These are phyloP conservation scores for Fusarium sp. DNA, from an alignment of 2,329 filamentous ascomycete genomes.

Conservation along the genomic window DNA sequence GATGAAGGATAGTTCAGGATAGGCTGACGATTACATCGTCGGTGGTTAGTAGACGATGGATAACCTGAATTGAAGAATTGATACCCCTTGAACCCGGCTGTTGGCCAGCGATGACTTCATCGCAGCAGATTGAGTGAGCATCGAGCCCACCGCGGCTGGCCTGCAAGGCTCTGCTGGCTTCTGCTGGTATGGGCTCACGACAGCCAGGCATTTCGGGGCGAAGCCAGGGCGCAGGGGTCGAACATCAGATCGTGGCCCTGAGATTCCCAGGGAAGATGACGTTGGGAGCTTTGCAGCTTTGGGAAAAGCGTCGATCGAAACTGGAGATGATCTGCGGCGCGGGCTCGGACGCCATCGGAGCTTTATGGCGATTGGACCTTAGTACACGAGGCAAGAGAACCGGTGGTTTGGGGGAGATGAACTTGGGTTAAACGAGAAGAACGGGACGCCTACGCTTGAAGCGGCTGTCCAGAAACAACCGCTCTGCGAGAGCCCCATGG, in stretches of 20 bases:
- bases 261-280: constrained; percentile 35
- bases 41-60: constrained; percentile 1
- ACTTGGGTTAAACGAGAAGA: constrained; percentile 18
- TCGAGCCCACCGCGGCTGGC: constrained; percentile 5
- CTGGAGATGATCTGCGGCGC: constrained; percentile 48
- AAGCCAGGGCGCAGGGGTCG: constrained; percentile 33
- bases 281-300: constrained; percentile 37
- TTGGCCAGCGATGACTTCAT: constrained; percentile 41
- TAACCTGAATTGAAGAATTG: constrained; percentile 19
- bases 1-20: constrained; percentile 63
- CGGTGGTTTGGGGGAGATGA: constrained; percentile 25
- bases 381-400: constrained; percentile 18
- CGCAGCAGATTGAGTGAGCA: constrained; percentile 8
- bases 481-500: background rate
- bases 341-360: constrained; percentile 31
- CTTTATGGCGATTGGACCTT: constrained; percentile 35
- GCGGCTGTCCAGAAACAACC: constrained; percentile 15
- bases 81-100: constrained; percentile 17
- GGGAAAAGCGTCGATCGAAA: constrained; percentile 47
- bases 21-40: constrained; percentile 5
- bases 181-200: constrained; percentile 1
- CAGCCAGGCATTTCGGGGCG: constrained; percentile 6
- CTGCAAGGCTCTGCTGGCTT: background rate
- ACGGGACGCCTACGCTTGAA: constrained; percentile 19
- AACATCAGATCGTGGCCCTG: constrained; percentile 37